Evolutionary conservation across 73 alveolate genomes (phyloP), one percentile per base, ranked within the genome.

Genomic region (Paramecium pentaurelia): DNA sequence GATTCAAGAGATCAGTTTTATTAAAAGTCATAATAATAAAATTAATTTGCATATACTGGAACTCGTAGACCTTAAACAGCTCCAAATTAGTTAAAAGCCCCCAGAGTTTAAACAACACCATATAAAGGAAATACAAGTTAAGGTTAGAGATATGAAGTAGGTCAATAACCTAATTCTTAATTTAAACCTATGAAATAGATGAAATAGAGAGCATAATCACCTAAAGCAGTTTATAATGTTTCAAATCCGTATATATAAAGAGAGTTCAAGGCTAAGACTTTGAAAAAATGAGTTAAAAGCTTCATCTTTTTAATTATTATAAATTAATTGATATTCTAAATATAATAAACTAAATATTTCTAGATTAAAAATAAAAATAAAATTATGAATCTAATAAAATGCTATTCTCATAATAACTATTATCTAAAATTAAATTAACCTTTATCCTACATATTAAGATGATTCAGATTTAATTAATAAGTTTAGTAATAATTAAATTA

Each of bases 71-170:
- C 88, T 4, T 36, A 75, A 40, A 75, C 88, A 22, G 88, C 88
- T 8, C 88, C 88, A 22, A 75, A 75, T 75, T 40, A 75, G 34
- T 40, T 75, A 6, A 75, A 45, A 20, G 88, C 88, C 40, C 88
- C 88, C 4, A 30, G 88, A 22, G 20, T 75, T 37, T 75, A 75
- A 12, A 45, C 49, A 3, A 75, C 88, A 37, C 88, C 88, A 37
- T 75, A 75, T 40, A 75, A 75, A 75, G 38, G 88, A n/a, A 75
- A 75, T 5, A 75, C 11, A 11, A 37, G 11, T 22, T 54, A 34
- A 54, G 70, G 70, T 18, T 54, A 40, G 6, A 37, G 5, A 22
- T n/a, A 36, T 40, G 38, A 37, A 75, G 4, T 18, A 36, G 60
- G 38, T 20, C 0, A 0, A 37, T 40, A 75, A 22, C 70, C 88